Conservation (phyloP, 495 filamentous ascomycete genomes). For the Trichodelitschia bisporula region DNA sequence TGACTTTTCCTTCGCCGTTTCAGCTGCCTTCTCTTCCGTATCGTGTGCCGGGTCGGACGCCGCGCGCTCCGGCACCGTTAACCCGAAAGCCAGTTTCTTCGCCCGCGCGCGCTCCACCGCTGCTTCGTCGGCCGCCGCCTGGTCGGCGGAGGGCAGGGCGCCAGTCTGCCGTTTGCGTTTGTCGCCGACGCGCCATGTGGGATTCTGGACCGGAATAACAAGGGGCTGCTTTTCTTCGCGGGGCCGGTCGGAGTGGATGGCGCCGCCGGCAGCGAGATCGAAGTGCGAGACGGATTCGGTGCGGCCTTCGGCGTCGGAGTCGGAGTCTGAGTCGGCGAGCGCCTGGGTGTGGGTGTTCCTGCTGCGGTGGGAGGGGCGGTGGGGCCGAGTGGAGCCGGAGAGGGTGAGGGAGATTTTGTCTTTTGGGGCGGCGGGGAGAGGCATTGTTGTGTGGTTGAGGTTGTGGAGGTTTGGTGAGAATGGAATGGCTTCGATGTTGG, state of each 20-base stretch:
- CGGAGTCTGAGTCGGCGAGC: conserved; percentile 13
- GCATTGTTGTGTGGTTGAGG: too few relatives aligned
- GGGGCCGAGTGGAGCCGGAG: too few relatives aligned
- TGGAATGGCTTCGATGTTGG: too few relatives aligned
- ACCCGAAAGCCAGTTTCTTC: conserved; percentile 1
- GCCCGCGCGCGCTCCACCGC: conserved; percentile 19
- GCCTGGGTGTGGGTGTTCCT: too few relatives aligned
- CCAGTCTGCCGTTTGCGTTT: conserved; percentile 19
- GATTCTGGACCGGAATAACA: conserved; percentile 41
- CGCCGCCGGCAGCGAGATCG: conserved; percentile 29
- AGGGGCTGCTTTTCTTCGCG: conserved; percentile 20
- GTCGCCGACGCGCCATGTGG: conserved; percentile 46
- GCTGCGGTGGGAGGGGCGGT: too few relatives aligned
- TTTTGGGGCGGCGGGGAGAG: too few relatives aligned
- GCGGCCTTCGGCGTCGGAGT: conserved; percentile 23
- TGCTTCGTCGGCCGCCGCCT: conserved; percentile 1
- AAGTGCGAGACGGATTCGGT: conserved; percentile 33
- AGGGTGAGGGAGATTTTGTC: too few relatives aligned
- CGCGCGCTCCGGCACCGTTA: not conserved
- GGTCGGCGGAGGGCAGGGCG: conserved; percentile 4
- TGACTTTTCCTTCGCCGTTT: conserved; percentile 14
- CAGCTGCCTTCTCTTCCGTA: conserved; percentile 3
- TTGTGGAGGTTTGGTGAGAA: too few relatives aligned
- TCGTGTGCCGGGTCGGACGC: conserved; percentile 4
- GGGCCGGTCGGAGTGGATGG: conserved; percentile 14